Conservation (phyloP, 2,329 filamentous ascomycete genomes). For the Spiromastix sp. region DNA sequence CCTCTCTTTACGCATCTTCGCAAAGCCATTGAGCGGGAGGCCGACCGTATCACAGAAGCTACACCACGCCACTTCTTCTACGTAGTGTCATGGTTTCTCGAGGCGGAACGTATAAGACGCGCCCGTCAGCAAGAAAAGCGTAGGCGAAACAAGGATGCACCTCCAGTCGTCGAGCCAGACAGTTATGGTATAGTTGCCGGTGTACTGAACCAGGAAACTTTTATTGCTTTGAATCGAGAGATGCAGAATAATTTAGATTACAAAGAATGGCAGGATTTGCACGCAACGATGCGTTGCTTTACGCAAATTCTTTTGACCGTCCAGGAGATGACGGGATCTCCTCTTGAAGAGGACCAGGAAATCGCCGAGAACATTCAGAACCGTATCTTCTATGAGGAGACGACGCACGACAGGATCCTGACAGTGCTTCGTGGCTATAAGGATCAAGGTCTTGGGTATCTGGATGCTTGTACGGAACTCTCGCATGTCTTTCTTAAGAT, state of each 20-base stretch:
- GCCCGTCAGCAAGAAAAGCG: slow-evolving; percentile 45
- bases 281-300: slow-evolving; percentile 84
- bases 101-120: slow-evolving; percentile 68
- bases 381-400: slow-evolving; percentile 96
- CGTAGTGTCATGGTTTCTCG: slow-evolving; percentile 81
- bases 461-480: slow-evolving; percentile 85
- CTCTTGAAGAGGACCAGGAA: slow-evolving; percentile 85
- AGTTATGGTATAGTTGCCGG: slow-evolving; percentile 80
- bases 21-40: slow-evolving; percentile 82
- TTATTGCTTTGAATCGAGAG: slow-evolving; percentile 73
- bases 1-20: slow-evolving; percentile 76
- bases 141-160: slow-evolving; percentile 36
- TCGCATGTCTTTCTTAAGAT: slow-evolving; percentile 86
- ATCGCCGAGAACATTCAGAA: slow-evolving; percentile 96
- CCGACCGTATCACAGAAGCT: slow-evolving; percentile 64
- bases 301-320: slow-evolving; percentile 89
- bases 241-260: slow-evolving; percentile 71
- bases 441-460: slow-evolving; percentile 84
- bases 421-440: slow-evolving; percentile 78
- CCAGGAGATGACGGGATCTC: slow-evolving; percentile 79
- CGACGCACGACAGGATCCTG: slow-evolving; percentile 79
- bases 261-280: slow-evolving; percentile 79
- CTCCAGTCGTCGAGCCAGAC: slow-evolving; percentile 52
- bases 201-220: slow-evolving; percentile 90
- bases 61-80: slow-evolving; percentile 87